Base-by-base conservation (phyloP, 2,329 filamentous ascomycete species). In the Saccharata proteae region DNA sequence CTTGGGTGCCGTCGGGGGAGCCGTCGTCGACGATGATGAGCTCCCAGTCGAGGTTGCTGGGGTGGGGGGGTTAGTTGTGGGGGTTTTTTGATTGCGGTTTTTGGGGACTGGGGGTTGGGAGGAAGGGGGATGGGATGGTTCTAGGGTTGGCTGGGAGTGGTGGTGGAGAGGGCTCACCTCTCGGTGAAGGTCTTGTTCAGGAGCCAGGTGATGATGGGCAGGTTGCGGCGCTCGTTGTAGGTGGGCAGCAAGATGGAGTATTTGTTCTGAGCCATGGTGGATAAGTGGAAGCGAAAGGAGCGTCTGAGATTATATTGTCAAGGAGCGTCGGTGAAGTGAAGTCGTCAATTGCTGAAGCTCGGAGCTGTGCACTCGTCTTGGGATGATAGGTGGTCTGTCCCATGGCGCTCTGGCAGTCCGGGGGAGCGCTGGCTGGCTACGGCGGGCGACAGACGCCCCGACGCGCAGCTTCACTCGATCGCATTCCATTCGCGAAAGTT, bases 181-280 rank as follows among this genome's bases (percentile, higher is more conserved):
- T 93, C 75, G 30, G 77, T 83, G 59, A 96, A 96, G 40, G 79
- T 94, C 57, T 77, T 79, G 64, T 93, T 82, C 44, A 98, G 71
- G 58, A 98, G 67, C 83, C 85, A 96, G 51, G 80, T 74, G 54
- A 96, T 84, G 57, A 98, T 90, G 49, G 90, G 90, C 44, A 98
- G 75, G 64, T 98, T 98, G 59, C 77, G 77, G 54, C 90, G 83
- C 72, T 98, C 90, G 59, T 98, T 96, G 74, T 93, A 98, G 40
- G 90, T 98, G 36, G 90, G 90, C 43, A 98, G 75, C 54, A 98
- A 88, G 54, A 98, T 79, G 44, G 88, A 93, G 71, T 94, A 98
- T 64, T 88, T 93, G 34, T 29, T 29, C 17, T 13, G 26, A 16
- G 33, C 33, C 33, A 35, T 35, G 16, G 28, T 25, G 15, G 32